Percentiles rank a stretch among this genome's conserved stretches.
Conservation (phyloP, 2,329 filamentous ascomycete genomes). For the Talaromyces sp. region DNA sequence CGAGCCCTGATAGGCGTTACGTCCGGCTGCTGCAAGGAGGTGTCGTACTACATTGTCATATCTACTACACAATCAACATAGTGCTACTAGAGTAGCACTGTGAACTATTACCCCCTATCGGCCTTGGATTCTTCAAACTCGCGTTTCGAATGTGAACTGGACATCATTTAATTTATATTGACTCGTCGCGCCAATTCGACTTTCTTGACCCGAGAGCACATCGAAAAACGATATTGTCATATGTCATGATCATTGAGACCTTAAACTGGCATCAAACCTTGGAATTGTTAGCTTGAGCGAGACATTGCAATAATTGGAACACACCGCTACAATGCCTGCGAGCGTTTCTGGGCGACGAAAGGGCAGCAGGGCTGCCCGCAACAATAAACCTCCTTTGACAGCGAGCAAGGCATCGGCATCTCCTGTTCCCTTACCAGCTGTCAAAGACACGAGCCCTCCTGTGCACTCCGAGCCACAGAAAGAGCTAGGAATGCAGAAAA, state of each 20-base stretch:
- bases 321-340: constrained; percentile 11
- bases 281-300: constrained; percentile 4
- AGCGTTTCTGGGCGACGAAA: constrained; percentile 19
- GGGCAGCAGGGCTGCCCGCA: constrained; percentile 12
- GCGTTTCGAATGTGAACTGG: background rate
- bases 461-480: background rate
- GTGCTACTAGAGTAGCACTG: constrained; percentile 2
- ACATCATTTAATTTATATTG: background rate
- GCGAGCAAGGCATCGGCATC: background rate
- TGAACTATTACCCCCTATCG: background rate
- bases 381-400: background rate
- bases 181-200: background rate
- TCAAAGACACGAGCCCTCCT: background rate
- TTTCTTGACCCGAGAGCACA: background rate
- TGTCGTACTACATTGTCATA: constrained; percentile 6
- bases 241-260: background rate
- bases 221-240: background rate
- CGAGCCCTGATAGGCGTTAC: background rate
- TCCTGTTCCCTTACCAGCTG: background rate
- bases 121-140: background rate
- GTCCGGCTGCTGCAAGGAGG: constrained; percentile 12
- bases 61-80: background rate
- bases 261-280: background rate
- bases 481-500: background rate
- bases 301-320: background rate